A percentile compares a stretch with the other conserved stretches of the same genome.
Conservation (phyloP, 805 yeast genomes). For the Starmera pachycereana region DNA sequence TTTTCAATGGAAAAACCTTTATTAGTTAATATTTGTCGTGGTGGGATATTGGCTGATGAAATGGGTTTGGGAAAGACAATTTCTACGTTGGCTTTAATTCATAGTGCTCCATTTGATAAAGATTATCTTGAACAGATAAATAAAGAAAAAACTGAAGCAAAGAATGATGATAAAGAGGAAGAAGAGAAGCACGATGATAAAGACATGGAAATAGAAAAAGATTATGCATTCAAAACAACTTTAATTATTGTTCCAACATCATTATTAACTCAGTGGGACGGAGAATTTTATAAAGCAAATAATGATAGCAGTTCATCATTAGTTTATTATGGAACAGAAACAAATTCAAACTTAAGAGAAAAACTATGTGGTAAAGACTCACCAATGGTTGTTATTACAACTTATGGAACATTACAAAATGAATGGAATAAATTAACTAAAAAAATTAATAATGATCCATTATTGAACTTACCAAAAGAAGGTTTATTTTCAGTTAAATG, state of each 20-base stretch:
- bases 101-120: constrained; percentile 49
- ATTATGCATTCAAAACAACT: constrained; percentile 64
- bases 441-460: constrained; percentile 7
- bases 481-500: constrained; percentile 69
- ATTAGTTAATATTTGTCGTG: constrained; percentile 48
- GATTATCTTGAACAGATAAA: constrained; percentile 2
- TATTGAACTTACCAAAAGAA: constrained; percentile 15
- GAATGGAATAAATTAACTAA: constrained; percentile 49
- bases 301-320: constrained; percentile 34
- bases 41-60: constrained; percentile 92
- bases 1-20: constrained; percentile 60
- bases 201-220: constrained; percentile 2
- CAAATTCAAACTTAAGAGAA: constrained; percentile 35
- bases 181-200: neutral
- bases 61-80: constrained; percentile 96
- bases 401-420: constrained; percentile 77
- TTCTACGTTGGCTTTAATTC: constrained; percentile 64
- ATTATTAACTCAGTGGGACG: constrained; percentile 82
- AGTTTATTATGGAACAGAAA: constrained; percentile 68
- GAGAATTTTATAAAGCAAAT: constrained; percentile 58
- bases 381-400: constrained; percentile 68
- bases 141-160: constrained; percentile 38
- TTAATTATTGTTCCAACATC: constrained; percentile 87
- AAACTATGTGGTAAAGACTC: constrained; percentile 35
- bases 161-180: constrained; percentile 13